These are phyloP conservation scores for Aspergillus leporis DNA, from an alignment of 495 filamentous ascomycete species.

Conservation along the genomic window DNA sequence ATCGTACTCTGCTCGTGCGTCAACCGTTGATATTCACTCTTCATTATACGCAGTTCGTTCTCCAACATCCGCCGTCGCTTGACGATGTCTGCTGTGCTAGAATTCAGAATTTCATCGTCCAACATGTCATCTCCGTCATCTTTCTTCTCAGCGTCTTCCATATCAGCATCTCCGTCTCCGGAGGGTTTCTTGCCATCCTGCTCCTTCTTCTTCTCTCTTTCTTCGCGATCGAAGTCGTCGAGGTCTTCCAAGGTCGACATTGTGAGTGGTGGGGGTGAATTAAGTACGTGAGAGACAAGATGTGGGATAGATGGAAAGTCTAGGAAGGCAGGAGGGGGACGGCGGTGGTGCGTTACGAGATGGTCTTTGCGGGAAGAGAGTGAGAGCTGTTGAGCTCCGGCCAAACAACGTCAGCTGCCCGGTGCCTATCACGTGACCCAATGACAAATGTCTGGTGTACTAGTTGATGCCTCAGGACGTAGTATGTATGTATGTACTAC, in stretches of 20 bases:
- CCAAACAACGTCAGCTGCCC: conserved; percentile 45
- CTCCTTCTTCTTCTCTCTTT: conserved; percentile 73
- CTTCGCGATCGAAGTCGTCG: conserved; percentile 74
- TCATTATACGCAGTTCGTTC: conserved; percentile 98
- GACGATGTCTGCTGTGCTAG: conserved; percentile 90
- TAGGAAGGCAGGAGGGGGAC: conserved; percentile 15
- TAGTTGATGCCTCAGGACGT: neutral
- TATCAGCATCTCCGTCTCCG: conserved; percentile 74
- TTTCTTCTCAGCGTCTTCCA: conserved; percentile 79
- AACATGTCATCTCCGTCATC: conserved; percentile 75
- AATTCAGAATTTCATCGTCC: conserved; percentile 86
- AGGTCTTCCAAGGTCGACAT: conserved; percentile 91
- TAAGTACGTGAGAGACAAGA: conserved; percentile 6
- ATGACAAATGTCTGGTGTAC: conserved; percentile 25
- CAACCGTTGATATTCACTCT: conserved; percentile 91
- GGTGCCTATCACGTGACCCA: conserved; percentile 38
- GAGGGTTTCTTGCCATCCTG: conserved; percentile 60
- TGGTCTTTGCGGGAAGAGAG: conserved; percentile 26
- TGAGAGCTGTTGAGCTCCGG: conserved; percentile 40
- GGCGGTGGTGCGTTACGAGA: conserved; percentile 12
- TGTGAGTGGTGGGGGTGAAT: conserved; percentile 18
- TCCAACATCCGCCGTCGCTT: conserved; percentile 84
- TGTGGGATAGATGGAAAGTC: conserved; percentile 12
- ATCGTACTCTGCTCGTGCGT: conserved; percentile 92
- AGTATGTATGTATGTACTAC: neutral